Base-by-base conservation (phyloP, 192 early-diverging fungal species). In the Chytriomyces sp. region DNA sequence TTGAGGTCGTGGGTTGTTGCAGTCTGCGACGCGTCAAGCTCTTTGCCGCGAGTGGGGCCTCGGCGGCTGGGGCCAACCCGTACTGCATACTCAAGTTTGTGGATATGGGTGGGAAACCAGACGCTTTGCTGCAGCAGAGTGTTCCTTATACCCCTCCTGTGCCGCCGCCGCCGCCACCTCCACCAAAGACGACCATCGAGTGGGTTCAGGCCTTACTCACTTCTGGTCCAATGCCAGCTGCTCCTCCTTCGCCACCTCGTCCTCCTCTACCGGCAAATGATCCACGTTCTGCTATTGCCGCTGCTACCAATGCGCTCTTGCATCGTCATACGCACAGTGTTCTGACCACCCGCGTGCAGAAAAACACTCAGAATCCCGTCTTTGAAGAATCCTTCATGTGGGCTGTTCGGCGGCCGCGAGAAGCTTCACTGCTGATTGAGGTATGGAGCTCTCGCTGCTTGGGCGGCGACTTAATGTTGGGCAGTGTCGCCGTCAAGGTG, bases 51-150 rank as follows among this genome's bases (percentile, higher is more conserved):
- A 19, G 25, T 0, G 57, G 56, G 19, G 72, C 7, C 22, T 22
- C 17, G 17, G 44, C 44, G 44, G 22, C 30, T 7, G 64, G 38
- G 12, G 70, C 57, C 4, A 41, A 71, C 39, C 61, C 61, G 17
- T 73, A 64, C 54, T 63, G 72, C 38, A 40, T 62, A 6, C 44
- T 73, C 39, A 44, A 64, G 28, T 61, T 73, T 52, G 30, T 64
- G 19, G 72, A 73, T 36, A 7, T 30, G 22, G 59, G 30, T 12
- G 33, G 19, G 38, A 61, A 26, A 12, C 33, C 4, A n/a, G 19
- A 22, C 4, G 44, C 6, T 26, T 25, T 28, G 17, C 8, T n/a
- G 8, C 54, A 28, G 33, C 19, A 25, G 52, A 33, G 10, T 30
- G 54, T 30, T 7, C 32, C 57, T 14, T 39, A 41, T 39, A 7